These are phyloP conservation scores for Purshia tridentata DNA, from an alignment of 306 rosid genomes.

Conservation along the genomic window DNA sequence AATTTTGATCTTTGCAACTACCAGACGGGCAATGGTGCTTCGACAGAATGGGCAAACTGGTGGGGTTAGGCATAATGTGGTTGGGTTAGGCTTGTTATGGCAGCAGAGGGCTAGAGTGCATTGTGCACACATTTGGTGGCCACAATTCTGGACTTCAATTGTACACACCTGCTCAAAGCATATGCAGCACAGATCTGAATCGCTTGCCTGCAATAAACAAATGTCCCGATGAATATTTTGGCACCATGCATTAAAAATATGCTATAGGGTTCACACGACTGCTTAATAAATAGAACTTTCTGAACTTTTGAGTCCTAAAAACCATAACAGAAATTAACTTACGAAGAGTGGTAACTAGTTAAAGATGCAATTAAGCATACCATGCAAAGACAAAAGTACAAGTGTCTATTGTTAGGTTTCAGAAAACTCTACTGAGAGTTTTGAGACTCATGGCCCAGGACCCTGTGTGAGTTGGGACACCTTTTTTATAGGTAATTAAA, in stretches of 20 bases:
- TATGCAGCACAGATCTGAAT: slow-evolving; percentile 80
- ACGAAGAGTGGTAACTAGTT: neutral
- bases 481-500: neutral
- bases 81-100: slow-evolving; percentile 84
- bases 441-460: neutral
- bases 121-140: slow-evolving; percentile 97
- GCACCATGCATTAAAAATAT: slow-evolving; percentile 9
- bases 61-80: slow-evolving; percentile 58
- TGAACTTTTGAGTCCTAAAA: neutral
- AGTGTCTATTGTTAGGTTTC: neutral
- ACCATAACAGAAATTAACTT: neutral
- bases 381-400: slow-evolving; percentile 7
- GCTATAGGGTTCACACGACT: neutral
- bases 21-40: slow-evolving; percentile 59
- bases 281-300: neutral
- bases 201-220: slow-evolving; percentile 65
- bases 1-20: slow-evolving; percentile 50
- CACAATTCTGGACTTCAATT: slow-evolving; percentile 82
- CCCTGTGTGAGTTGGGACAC: neutral
- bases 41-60: slow-evolving; percentile 97
- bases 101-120: slow-evolving; percentile 92
- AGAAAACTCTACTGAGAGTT: neutral
- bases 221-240: slow-evolving; percentile 14
- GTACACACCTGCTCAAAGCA: slow-evolving; percentile 93
- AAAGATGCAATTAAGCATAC: neutral